Percentiles rank a stretch among this genome's conserved stretches.
Evolutionary conservation across 306 rosid species (phyloP).

Genomic region (Pterocarpus santalinus): DNA sequence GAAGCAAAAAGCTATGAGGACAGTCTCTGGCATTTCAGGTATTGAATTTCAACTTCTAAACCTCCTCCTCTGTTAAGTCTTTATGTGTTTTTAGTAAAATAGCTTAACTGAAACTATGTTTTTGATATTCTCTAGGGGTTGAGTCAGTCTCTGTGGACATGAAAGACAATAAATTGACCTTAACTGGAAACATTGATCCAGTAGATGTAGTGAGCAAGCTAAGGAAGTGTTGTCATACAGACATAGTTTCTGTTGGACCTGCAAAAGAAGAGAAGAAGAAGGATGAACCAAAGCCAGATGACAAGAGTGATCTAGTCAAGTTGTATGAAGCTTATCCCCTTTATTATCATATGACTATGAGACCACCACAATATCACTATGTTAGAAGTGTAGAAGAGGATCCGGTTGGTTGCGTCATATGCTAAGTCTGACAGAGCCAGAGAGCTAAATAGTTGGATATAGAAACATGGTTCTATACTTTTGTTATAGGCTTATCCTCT

Average conservation of each 20-base stretch:
- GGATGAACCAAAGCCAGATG: slow-evolving; percentile 46
- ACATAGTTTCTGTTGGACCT: slow-evolving; percentile 56
- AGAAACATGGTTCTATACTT: no score
- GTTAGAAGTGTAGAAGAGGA: slow-evolving; percentile 51
- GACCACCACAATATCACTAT: background rate
- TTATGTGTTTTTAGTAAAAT: no score
- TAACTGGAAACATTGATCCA: slow-evolving; percentile 66
- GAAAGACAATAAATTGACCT: slow-evolving; percentile 66
- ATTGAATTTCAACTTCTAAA: background rate
- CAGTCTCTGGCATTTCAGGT: slow-evolving; percentile 63
- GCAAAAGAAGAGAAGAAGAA: slow-evolving; percentile 42
- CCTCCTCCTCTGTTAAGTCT: background rate
- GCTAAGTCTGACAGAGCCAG: slow-evolving; percentile 27
- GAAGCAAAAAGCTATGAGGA: slow-evolving; percentile 64
- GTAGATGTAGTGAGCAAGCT: slow-evolving; percentile 53
- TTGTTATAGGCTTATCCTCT: no score
- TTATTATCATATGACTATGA: slow-evolving; percentile 24
- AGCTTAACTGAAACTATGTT: no score
- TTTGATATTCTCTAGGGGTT: slow-evolving; percentile 36
- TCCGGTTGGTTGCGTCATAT: slow-evolving; percentile 64
- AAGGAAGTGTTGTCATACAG: slow-evolving; percentile 52
- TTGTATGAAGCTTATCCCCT: no score
- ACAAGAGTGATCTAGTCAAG: background rate
- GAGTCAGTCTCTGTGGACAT: slow-evolving; percentile 62
- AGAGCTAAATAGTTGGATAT: no score